phyloP scores from a whole-genome alignment of 1,284 basidiomycete genomes.

The Wallemia ichthyophaga region DNA sequence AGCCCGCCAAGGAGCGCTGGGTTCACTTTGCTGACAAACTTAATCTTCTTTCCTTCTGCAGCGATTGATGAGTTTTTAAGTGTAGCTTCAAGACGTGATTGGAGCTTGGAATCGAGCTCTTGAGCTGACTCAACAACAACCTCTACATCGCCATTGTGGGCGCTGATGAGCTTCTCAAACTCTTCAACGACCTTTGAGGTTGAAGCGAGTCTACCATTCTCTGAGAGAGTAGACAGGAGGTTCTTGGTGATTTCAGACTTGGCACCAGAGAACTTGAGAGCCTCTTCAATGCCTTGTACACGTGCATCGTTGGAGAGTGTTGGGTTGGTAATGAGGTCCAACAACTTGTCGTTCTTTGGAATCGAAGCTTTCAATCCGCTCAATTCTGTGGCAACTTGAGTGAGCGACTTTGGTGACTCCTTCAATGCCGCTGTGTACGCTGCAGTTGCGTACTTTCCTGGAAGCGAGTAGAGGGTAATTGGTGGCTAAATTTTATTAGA shows the following conservation, averaged over 20 bases:
- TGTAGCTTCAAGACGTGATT: conserved; percentile 41
- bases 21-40: conserved; percentile 73
- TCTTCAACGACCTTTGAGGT: conserved; percentile 63
- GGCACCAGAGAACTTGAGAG: conserved; percentile 28
- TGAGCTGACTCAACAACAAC: conserved; percentile 69
- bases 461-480: conserved; percentile 16
- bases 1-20: conserved; percentile 59
- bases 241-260: conserved; percentile 66
- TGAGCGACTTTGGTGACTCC: conserved; percentile 41
- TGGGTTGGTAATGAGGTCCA: conserved; percentile 11
- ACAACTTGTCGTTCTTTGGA: conserved; percentile 8
- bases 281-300: conserved; percentile 23
- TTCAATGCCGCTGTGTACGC: conserved; percentile 69
- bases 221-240: conserved; percentile 61
- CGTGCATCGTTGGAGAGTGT: neutral
- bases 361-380: conserved; percentile 15
- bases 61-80: conserved; percentile 60
- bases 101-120: conserved; percentile 37
- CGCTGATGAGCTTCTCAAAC: conserved; percentile 64
- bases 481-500: conserved; percentile 4
- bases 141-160: conserved; percentile 75
- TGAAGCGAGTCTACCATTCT: conserved; percentile 72
- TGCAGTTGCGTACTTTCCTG: conserved; percentile 80
- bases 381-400: conserved; percentile 57
- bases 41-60: conserved; percentile 51